Conservation (phyloP, 2,329 filamentous ascomycete species). For the Falciphora oryzae region DNA sequence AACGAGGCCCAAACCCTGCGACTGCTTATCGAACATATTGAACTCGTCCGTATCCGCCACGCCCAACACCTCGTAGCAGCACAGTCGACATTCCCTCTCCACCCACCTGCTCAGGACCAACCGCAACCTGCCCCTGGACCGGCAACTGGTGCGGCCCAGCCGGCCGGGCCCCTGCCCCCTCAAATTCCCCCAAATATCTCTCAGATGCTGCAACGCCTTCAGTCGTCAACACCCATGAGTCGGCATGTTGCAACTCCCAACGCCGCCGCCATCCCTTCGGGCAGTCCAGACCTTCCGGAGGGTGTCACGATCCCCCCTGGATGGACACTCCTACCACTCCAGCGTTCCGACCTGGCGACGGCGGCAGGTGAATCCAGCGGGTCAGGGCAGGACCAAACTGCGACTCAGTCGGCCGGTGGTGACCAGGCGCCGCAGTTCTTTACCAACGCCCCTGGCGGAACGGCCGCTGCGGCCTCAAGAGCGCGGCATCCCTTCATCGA, state of each 20-base stretch:
- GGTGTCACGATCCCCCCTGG: conserved; percentile 59
- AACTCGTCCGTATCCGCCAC: conserved; percentile 48
- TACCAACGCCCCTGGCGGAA: background rate
- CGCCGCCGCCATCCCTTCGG: conserved; percentile 49
- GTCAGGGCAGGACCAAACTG: background rate
- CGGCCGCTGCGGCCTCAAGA: background rate
- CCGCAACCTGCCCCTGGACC: background rate
- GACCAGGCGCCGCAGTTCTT: background rate
- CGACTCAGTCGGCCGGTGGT: background rate
- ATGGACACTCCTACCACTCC: conserved; percentile 59
- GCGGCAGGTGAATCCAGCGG: background rate
- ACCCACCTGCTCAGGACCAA: background rate
- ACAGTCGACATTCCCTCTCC: conserved; percentile 3
- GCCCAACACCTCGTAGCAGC: background rate
- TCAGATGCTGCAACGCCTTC: conserved; percentile 26
- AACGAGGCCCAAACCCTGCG: conserved; percentile 66
- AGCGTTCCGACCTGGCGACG: conserved; percentile 37
- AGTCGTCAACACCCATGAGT: conserved; percentile 34
- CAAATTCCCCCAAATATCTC: conserved; percentile 12
- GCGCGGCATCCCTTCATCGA: background rate
- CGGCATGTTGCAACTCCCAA: conserved; percentile 42
- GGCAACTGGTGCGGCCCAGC: background rate
- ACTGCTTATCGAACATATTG: conserved; percentile 60
- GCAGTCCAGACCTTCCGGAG: conserved; percentile 55
- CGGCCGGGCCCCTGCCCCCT: conserved; percentile 8